These are phyloP conservation scores for Rhipidocladum racemiflorum DNA, from an alignment of 176 grass and related monocot species.

Conservation along the genomic window DNA sequence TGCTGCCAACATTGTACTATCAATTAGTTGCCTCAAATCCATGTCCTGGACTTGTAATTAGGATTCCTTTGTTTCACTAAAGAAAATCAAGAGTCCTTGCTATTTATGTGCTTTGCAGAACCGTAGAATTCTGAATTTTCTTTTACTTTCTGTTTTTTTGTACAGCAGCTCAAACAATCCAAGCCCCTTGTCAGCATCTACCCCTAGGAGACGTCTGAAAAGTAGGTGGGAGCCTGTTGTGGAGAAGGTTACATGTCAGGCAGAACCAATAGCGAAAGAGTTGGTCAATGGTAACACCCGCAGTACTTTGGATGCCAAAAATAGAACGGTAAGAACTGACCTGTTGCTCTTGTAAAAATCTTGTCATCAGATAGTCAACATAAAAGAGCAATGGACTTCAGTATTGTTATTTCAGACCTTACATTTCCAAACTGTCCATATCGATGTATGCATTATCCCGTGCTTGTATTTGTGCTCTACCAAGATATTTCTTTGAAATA, in stretches of 20 bases:
- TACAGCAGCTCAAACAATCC: slow-evolving; percentile 46
- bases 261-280: slow-evolving; percentile 40
- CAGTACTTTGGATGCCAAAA: slow-evolving; percentile 47
- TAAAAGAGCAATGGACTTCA: background rate
- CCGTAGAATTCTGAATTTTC: too few relatives aligned
- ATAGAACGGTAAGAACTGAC: slow-evolving; percentile 46
- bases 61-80: background rate
- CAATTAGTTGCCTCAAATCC: background rate
- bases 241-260: slow-evolving; percentile 54
- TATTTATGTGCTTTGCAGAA: slow-evolving; percentile 18
- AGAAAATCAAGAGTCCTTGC: background rate
- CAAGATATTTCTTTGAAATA: slow-evolving; percentile 5
- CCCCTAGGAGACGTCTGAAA: slow-evolving; percentile 60
- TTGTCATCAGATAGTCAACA: background rate
- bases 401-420: background rate
- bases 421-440: background rate
- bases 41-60: background rate
- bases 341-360: slow-evolving; percentile 10
- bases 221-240: slow-evolving; percentile 89
- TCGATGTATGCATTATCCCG: background rate
- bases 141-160: slow-evolving; percentile 32
- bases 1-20: background rate
- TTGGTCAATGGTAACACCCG: slow-evolving; percentile 30
- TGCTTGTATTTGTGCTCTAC: background rate
- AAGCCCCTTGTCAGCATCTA: slow-evolving; percentile 37